These are phyloP conservation scores for Karstenula rhodostoma DNA, from an alignment of 2,329 filamentous ascomycete species.

Conservation along the genomic window DNA sequence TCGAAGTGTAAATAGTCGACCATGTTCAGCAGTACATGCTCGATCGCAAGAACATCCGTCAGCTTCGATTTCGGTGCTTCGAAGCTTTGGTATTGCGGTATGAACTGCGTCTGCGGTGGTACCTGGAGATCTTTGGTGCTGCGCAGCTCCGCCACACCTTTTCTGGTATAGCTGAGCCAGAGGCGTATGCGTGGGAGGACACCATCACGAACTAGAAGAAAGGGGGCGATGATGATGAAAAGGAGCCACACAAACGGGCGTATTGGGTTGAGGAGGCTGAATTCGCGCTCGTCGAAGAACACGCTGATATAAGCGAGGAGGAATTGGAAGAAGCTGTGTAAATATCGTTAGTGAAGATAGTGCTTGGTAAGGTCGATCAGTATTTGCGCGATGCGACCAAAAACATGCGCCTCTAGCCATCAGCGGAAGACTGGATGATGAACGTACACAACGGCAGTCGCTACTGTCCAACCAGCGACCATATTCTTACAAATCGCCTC, in stretches of 20 bases:
- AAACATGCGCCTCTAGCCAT: not conserved
- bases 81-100: slow-evolving; percentile 16
- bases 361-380: not conserved
- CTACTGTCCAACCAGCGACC: slow-evolving; percentile 20
- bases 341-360: slow-evolving; percentile 7
- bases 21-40: slow-evolving; percentile 29
- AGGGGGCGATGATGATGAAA: slow-evolving; percentile 8
- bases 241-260: slow-evolving; percentile 23
- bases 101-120: slow-evolving; percentile 5
- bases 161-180: slow-evolving; percentile 15
- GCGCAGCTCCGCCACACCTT: slow-evolving; percentile 8
- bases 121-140: slow-evolving; percentile 6
- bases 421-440: not conserved
- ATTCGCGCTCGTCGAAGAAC: slow-evolving; percentile 28
- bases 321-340: slow-evolving; percentile 21
- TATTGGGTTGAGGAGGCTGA: slow-evolving; percentile 28
- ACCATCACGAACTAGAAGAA: slow-evolving; percentile 6
- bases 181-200: slow-evolving; percentile 21
- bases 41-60: slow-evolving; percentile 25
- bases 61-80: slow-evolving; percentile 21
- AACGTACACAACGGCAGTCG: slow-evolving; percentile 19
- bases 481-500: slow-evolving; percentile 19
- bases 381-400: not conserved
- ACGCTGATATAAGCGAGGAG: slow-evolving; percentile 27
- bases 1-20: slow-evolving; percentile 26